Percentiles rank a stretch among this genome's conserved stretches.
phyloP scores from a whole-genome alignment of 208 protist species.

The Trypanosoma platydactyli region DNA sequence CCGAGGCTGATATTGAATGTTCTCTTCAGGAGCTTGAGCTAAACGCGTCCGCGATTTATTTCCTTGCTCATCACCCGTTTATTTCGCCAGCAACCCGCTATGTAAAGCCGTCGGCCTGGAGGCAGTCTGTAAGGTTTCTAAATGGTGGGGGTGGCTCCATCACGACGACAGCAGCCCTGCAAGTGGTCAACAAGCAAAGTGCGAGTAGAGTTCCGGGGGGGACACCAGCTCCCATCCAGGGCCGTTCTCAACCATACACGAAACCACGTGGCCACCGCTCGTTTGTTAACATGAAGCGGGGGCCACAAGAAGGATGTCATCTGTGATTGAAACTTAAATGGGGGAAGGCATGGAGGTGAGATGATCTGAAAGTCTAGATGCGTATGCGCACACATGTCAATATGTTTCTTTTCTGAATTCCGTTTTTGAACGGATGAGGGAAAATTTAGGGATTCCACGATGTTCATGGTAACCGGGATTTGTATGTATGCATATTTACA shows the following conservation, averaged over 20 bases:
- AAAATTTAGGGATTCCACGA: background rate
- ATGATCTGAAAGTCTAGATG: too few relatives aligned
- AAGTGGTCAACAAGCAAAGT: background rate
- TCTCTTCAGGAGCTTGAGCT: constrained; percentile 22
- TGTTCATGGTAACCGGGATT: background rate
- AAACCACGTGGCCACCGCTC: constrained; percentile 19
- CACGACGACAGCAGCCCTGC: constrained; percentile 7
- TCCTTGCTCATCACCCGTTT: constrained; percentile 49
- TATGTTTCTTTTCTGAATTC: too few relatives aligned
- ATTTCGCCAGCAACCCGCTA: constrained; percentile 60
- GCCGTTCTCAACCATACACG: constrained; percentile 2
- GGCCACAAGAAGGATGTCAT: constrained; percentile 2
- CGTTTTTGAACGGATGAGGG: background rate
- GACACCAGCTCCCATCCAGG: background rate
- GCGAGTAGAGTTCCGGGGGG: background rate
- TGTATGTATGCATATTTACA: background rate
- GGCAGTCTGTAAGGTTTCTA: constrained; percentile 36
- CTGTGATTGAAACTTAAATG: background rate
- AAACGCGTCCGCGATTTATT: constrained; percentile 36
- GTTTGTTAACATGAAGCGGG: constrained; percentile 23
- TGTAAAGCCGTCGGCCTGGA: constrained; percentile 50
- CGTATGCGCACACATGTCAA: too few relatives aligned
- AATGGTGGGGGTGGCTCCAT: background rate
- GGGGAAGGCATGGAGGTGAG: background rate
- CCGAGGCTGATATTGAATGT: background rate